Evolutionary conservation across 2,329 filamentous ascomycete genomes (phyloP).

Genomic region (Colletotrichum incanum): DNA sequence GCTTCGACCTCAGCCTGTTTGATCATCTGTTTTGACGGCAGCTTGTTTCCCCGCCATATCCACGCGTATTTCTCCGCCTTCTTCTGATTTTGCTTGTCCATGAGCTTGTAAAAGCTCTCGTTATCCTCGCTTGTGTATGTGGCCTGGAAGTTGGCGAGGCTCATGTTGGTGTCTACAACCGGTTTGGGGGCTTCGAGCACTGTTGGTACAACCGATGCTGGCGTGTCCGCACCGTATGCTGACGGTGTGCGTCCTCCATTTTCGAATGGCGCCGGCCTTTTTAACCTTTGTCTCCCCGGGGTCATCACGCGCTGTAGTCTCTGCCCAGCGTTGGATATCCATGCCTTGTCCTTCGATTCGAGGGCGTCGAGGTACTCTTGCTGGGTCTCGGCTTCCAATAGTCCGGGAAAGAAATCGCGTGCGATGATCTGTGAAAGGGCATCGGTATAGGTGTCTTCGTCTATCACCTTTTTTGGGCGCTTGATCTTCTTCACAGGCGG

Average conservation of each 20-base stretch:
- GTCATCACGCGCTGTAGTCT: slow-evolving; percentile 86
- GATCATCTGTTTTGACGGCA: slow-evolving; percentile 84
- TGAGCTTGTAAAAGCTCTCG: slow-evolving; percentile 92
- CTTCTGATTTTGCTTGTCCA: slow-evolving; percentile 92
- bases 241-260: slow-evolving; percentile 71
- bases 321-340: slow-evolving; percentile 87
- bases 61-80: slow-evolving; percentile 88
- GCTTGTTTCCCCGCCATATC: slow-evolving; percentile 90
- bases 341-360: slow-evolving; percentile 85
- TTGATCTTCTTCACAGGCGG: slow-evolving; percentile 91
- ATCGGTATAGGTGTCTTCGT: slow-evolving; percentile 94
- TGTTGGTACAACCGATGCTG: slow-evolving; percentile 68
- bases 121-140: slow-evolving; percentile 99
- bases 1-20: slow-evolving; percentile 75
- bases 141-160: slow-evolving; percentile 87
- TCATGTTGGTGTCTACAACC: slow-evolving; percentile 82
- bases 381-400: slow-evolving; percentile 88
- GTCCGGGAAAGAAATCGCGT: slow-evolving; percentile 95
- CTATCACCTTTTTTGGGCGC: slow-evolving; percentile 87
- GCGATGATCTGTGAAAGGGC: slow-evolving; percentile 95
- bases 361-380: slow-evolving; percentile 94
- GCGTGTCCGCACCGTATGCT: slow-evolving; percentile 81
- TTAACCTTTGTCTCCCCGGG: slow-evolving; percentile 69
- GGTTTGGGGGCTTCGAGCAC: slow-evolving; percentile 57
- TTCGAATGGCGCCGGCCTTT: slow-evolving; percentile 48